Percentiles rank a stretch among this genome's conserved stretches.
phyloP scores from a whole-genome alignment of 257 asterid species.

The Solanum chilense region DNA sequence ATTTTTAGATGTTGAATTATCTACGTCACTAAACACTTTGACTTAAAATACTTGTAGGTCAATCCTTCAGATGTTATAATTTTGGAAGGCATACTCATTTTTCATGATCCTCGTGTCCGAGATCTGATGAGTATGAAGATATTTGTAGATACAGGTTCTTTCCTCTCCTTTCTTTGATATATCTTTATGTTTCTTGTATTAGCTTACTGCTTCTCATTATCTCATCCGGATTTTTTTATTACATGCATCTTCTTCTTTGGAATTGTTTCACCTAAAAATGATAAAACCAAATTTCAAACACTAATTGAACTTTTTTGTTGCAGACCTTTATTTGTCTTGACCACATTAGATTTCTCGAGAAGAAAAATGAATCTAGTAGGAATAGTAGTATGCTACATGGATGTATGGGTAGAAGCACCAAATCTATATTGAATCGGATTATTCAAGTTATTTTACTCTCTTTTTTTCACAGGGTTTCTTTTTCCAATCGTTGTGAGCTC shows the following conservation, averaged over 20 bases:
- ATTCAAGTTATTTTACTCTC: background rate
- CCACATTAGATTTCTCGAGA: background rate
- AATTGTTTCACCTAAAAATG: background rate
- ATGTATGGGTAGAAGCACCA: background rate
- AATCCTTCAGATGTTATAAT: conserved; percentile 96
- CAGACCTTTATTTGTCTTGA: background rate
- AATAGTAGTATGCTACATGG: background rate
- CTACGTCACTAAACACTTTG: background rate
- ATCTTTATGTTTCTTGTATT: background rate
- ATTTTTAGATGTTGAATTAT: background rate
- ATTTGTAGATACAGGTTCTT: conserved; percentile 93
- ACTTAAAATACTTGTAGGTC: conserved; percentile 41
- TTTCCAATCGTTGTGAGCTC: background rate
- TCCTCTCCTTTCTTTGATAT: conserved; percentile 3
- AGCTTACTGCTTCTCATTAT: background rate
- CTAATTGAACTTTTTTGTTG: background rate
- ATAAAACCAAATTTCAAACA: background rate
- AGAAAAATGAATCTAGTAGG: background rate
- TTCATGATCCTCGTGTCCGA: conserved; percentile 87
- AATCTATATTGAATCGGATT: background rate
- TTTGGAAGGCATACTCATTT: conserved; percentile 94
- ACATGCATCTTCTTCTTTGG: background rate
- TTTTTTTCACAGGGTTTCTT: background rate
- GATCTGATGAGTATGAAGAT: conserved; percentile 92
- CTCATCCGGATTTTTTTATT: background rate